Base-by-base conservation (phyloP, 441 rosid species). In the Bocquillonia castaneifolia region DNA sequence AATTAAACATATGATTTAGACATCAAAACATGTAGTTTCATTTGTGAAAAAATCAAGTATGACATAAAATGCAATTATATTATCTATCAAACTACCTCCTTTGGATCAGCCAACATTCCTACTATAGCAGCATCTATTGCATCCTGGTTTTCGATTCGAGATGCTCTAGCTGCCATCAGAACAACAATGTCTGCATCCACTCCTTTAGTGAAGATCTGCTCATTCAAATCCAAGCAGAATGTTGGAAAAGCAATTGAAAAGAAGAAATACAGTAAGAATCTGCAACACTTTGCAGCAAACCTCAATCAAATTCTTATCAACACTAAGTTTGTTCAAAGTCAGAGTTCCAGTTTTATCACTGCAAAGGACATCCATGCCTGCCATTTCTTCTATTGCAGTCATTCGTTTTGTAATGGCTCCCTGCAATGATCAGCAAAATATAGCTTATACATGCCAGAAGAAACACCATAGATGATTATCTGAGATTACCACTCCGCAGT, bases 341-440 rank as follows among this genome's bases (percentile, higher is more conserved):
- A 93, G 73, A 22, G 98, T 91, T 73, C 98, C 97, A 3, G 98
- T 93, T 81, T 93, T 93, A 81, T 93, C 97, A 77, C 98, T 91
- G 81, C 97, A 90, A 73, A 92, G 96, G 68, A 92, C 98, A 72
- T 92, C 98, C 98, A 92, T 92, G 78, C 97, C 98, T 29, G 98
- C 98, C 98, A 93, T 93, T 80, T 91, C 98, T 80, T 93, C 98
- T 59, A 93, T 93, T 29, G 97, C 97, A 63, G 98, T 93, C 98
- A 93, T 93, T 80, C 97, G 85, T 87, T 93, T 93, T 10, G 98
- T 93, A 74, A 93, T 93, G 55, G 98, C 98, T 63, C 98, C 98
- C 97, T 93, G 80, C n/a, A n/a, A n/a, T n/a, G n/a, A n/a, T n/a
- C n/a, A n/a, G n/a, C n/a, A n/a, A n/a, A n/a, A n/a, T n/a, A n/a